A percentile compares a stretch with the other conserved stretches of the same genome.
Conservation (phyloP, 2,329 filamentous ascomycete genomes). For the Fusarium armeniacum region DNA sequence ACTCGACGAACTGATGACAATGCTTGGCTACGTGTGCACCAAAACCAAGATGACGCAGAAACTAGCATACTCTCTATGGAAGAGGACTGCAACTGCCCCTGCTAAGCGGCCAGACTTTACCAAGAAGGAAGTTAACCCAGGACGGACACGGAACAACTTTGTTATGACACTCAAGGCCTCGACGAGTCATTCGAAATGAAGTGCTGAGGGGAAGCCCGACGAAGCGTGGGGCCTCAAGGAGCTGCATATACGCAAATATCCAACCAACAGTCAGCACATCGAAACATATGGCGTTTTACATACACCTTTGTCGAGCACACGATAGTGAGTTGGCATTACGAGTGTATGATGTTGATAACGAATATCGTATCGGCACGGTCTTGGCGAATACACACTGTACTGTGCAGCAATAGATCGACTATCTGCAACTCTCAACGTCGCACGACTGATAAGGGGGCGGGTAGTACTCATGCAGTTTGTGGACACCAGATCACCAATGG, state of each 20-base stretch:
- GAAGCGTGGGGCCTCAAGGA: conserved; percentile 32
- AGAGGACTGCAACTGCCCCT: conserved; percentile 54
- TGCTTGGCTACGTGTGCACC: conserved; percentile 77
- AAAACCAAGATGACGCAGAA: conserved; percentile 83
- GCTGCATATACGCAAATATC: conserved; percentile 49
- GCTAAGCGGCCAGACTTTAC: conserved; percentile 43
- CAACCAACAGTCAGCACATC: conserved; percentile 37
- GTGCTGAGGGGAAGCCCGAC: conserved; percentile 28
- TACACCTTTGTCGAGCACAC: conserved; percentile 16
- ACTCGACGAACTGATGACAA: conserved; percentile 79
- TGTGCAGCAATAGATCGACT: conserved; percentile 30
- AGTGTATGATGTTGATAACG: conserved; percentile 16
- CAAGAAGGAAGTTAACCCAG: conserved; percentile 84
- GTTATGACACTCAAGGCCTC: conserved; percentile 74
- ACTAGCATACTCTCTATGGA: conserved; percentile 92
- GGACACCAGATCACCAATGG: conserved; percentile 41
- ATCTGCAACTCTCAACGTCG: conserved; percentile 34
- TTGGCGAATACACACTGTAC: conserved; percentile 28
- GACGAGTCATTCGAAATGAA: conserved; percentile 38
- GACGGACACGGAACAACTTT: conserved; percentile 89
- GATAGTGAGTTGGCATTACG: conserved; percentile 22
- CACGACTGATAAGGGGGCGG: conserved; percentile 38
- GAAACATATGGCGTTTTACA: conserved; percentile 26
- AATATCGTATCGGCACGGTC: conserved; percentile 29
- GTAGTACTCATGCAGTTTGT: conserved; percentile 41